Evolutionary conservation across 495 filamentous ascomycete species (phyloP), one percentile per base, ranked within the genome.

Genomic region (Penicillium coprophilum): DNA sequence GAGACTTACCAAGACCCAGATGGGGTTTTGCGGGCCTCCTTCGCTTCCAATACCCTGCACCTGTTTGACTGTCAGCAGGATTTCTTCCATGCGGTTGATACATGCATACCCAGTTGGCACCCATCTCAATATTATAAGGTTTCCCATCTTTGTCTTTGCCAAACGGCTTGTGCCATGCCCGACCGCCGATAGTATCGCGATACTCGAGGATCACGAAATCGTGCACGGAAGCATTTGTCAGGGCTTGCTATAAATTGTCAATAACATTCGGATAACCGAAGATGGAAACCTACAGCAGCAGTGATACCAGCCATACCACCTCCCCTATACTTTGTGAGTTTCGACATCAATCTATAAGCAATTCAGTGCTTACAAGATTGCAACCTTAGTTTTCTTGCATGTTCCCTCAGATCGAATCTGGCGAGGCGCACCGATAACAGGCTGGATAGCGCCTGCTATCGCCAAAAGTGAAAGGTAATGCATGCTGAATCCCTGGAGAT

Each of bases 201-300:
- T 85, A 84, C 55, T 92, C 88, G 17, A 92, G 61, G 40, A 91
- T 85, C 31, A 89, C 32, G 59, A 90, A 91, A 61, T 91, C 87
- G 28, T 77, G 70, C 6, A 91, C 67, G 5, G 82, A 88, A 27
- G 76, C 77, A 58, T 90, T 86, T 6, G 75, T 68, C 6, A 91
- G 67, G 10, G 87, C 76, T 80, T 89, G 85, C 82, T 84, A 56
- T 21, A 40, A 17, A 46, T 20, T 23, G 13, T 49, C 21, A 38
- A 65, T 39, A 6, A 21, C 20, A 23, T 13, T 31, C 3, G 6
- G 20, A 15, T 64, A 32, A n/a, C 36, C 30, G 4, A 34, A 38
- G 19, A 10, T 31, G 31, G 31, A 28, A 19, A 66, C 74, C 50
- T 63, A 83, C 81, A 32, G 87, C 87, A 36, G 88, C 87, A 12